Evolutionary conservation across 2,329 filamentous ascomycete genomes (phyloP), one percentile per base, ranked within the genome.

Genomic region (Aspergillus sp.): DNA sequence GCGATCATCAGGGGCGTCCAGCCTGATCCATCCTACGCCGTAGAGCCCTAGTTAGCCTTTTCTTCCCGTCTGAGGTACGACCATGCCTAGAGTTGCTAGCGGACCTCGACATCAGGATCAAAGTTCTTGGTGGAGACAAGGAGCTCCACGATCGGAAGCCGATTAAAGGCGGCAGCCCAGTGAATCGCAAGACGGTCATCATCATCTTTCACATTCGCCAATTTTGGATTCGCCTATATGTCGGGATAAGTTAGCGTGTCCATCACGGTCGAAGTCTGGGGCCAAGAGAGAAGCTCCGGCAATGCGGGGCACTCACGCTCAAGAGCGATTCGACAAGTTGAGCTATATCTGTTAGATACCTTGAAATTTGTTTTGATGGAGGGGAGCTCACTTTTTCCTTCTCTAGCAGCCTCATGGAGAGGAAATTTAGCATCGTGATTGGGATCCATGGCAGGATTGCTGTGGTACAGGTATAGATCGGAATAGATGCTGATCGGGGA

Each of bases 181-280:
- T 99, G 94, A 52, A 97, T 85, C 2, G 94, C 87, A 35, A 96
- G 82, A 42, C 94, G 89, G 14, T 90, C 90, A 70, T 99, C 94
- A 45, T 89, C 87, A 65, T 99, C 94, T 65, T 76, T 78, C 64
- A 85, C 84, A 52, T 76, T 79, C 22, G 89, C 86, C 36, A 95
- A 82, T 64, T 89, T 92, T 2, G 89, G 86, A 65, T 95, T 91
- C 60, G 86, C 84, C 87, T 93, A 19, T 8, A 11, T 3, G 14
- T 10, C 11, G 19, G n/a, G 16, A 6, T 13, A 8, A 10, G 4
- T 35, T 17, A 30, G 1, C 3, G 16, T 26, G 32, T 24, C 24
- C 17, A 36, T 47, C 26, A 22, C 24, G 17, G 19, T 4, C 13
- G 26, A 19, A 26, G 13, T 43, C 30, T 43, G 22, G 22, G 26